Percentiles rank a stretch among this genome's conserved stretches.
phyloP scores from a whole-genome alignment of 1,284 basidiomycete species.

The Ustilago sp. region DNA sequence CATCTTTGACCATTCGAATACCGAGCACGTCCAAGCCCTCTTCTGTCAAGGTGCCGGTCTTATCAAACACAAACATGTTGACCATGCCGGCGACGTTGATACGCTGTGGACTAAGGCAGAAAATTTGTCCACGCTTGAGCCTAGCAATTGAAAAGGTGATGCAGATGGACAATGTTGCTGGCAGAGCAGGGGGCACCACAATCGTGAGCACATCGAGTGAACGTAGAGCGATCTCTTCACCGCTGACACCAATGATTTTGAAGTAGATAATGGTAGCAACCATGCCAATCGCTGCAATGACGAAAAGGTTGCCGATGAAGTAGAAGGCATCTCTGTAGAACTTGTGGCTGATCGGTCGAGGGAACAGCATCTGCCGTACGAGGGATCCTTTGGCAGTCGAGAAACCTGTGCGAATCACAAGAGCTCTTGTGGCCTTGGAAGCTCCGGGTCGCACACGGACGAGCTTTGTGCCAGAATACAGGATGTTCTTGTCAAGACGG shows the following conservation, averaged over 20 bases:
- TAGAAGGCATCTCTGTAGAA: constrained; percentile 97
- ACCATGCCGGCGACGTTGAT: constrained; percentile 97
- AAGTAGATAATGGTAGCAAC: constrained; percentile 85
- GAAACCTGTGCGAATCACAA: constrained; percentile 93
- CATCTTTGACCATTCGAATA: constrained; percentile 66
- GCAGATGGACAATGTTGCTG: constrained; percentile 96
- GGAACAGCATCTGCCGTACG: constrained; percentile 97
- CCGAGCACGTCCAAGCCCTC: constrained; percentile 94
- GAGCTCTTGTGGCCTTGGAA: constrained; percentile 83
- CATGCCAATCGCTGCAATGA: constrained; percentile 84
- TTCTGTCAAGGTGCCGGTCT: constrained; percentile 98
- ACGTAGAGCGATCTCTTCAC: constrained; percentile 90
- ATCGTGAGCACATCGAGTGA: constrained; percentile 96
- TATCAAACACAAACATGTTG: constrained; percentile 99
- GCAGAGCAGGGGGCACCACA: constrained; percentile 96
- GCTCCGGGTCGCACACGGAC: constrained; percentile 80
- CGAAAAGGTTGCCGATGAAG: constrained; percentile 91
- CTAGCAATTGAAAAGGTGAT: constrained; percentile 91
- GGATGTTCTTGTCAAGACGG: constrained; percentile 84
- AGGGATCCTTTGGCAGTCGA: constrained; percentile 97
- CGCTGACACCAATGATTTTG: constrained; percentile 83
- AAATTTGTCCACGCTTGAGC: constrained; percentile 83
- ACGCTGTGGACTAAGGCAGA: constrained; percentile 95
- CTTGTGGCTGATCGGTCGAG: constrained; percentile 92
- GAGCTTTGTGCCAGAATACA: constrained; percentile 92